Percentiles rank a stretch among this genome's conserved stretches.
Evolutionary conservation across 1,139 yeast genomes (phyloP).

Genomic region (Taphrina pruni): DNA sequence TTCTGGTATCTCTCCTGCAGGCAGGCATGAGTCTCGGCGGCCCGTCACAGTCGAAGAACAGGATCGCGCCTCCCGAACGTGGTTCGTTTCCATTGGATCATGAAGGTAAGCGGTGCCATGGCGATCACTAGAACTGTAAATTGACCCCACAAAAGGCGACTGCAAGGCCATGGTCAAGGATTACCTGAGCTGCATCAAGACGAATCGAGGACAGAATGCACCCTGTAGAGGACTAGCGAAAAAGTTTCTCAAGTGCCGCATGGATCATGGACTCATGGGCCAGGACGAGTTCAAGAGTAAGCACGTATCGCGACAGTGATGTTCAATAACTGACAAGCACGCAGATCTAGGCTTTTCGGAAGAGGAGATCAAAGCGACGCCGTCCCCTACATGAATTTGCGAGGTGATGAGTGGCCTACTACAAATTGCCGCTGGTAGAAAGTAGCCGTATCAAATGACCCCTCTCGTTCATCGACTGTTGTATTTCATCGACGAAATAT

Average conservation of each 20-base stretch:
- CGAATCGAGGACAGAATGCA: conserved; percentile 27
- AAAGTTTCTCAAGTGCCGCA: conserved; percentile 41
- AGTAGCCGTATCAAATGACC: no score
- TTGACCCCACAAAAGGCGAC: conserved; percentile 21
- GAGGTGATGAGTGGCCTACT: no score
- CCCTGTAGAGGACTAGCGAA: conserved; percentile 41
- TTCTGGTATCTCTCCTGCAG: no score
- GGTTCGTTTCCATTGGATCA: conserved; percentile 43
- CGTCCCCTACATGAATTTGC: not conserved
- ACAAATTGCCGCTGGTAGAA: no score
- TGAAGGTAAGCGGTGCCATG: conserved; percentile 19
- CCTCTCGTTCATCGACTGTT: no score
- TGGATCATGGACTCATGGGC: conserved; percentile 41
- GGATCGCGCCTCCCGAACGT: conserved; percentile 40
- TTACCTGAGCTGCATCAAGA: conserved; percentile 37
- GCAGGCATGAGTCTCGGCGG: conserved; percentile 31
- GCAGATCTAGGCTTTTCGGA: conserved; percentile 23
- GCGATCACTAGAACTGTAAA: not conserved
- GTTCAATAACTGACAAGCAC: not conserved
- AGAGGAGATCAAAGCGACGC: conserved; percentile 20
- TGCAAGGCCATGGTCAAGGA: conserved; percentile 39
- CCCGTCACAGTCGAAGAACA: conserved; percentile 27
- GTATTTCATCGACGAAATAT: no score
- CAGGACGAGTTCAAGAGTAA: conserved; percentile 39
- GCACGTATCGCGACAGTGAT: conserved; percentile 8